Evolutionary conservation across 1,139 yeast genomes (phyloP), one percentile per base, ranked within the genome.

Genomic region (Meyerozyma guilliermondii): DNA sequence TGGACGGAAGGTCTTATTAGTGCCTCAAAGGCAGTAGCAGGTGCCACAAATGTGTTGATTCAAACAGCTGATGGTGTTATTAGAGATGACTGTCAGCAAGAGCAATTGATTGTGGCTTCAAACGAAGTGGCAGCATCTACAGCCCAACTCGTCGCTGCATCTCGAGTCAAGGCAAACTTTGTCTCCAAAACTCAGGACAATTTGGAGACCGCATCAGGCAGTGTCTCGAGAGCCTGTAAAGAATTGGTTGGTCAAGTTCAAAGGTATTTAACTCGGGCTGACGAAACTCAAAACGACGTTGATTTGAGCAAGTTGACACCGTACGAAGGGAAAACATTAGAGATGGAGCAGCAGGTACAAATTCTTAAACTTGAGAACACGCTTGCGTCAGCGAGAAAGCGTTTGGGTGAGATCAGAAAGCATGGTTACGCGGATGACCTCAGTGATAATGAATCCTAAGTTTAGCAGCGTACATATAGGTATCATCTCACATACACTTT

Each of bases 1-100:
- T 88, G 97, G 97, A 87, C 96, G 0, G 96, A 89, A 63, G 97
- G 97, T 30, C 78, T 88, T 44, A 82, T 89, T 35, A 86, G 95
- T 49, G 96, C 96, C 11, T 88, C 96, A 2, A 84, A 86, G 54
- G 85, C 94, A 0, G 95, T 89, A 39, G 96, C 95, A 4, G 82
- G 81, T 3, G 81, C 96, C 0, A 88, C 96, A 3, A 85, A 83
- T 53, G 71, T 84, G 26, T 74, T 88, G 52, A 88, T 88, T 46
- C 81, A 81, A 50, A 85, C 89, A 22, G 95, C 96, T 0, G 95
- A 88, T 63, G 95, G 95, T 17, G 89, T 87, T 14, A 69, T 88
- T 39, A 73, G 77, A 42, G 74, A 76, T 8, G 62, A 63, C 17
- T 82, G 83, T 52, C 71, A 88, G 0, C 89, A 83, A 46, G 96